phyloP scores from a whole-genome alignment of 164 flowering plant species.

The Umbilicus rupestris region DNA sequence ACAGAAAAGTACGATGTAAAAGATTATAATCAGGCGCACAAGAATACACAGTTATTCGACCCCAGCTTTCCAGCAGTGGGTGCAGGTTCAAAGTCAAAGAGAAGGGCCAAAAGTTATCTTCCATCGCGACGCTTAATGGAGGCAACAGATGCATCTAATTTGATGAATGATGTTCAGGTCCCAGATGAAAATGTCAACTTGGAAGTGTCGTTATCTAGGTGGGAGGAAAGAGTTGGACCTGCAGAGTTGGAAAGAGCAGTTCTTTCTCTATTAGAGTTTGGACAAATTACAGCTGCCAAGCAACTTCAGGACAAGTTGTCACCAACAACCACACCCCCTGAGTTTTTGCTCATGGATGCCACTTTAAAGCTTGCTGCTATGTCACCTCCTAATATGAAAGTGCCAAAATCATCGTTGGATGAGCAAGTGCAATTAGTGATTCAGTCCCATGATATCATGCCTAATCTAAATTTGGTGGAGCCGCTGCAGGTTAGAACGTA shows the following conservation, averaged over 20 bases:
- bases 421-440: slow-evolving; percentile 52
- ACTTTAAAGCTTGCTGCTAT: slow-evolving; percentile 70
- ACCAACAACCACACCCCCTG: slow-evolving; percentile 62
- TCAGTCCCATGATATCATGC: slow-evolving; percentile 33
- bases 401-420: slow-evolving; percentile 45
- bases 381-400: slow-evolving; percentile 40
- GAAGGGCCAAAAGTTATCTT: slow-evolving; percentile 56
- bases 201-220: slow-evolving; percentile 65
- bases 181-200: slow-evolving; percentile 50
- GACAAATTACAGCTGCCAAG: slow-evolving; percentile 87
- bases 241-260: slow-evolving; percentile 93
- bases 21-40: slow-evolving; percentile 36
- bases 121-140: slow-evolving; percentile 46
- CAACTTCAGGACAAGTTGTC: slow-evolving; percentile 93
- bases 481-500: slow-evolving; percentile 61
- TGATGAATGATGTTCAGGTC: slow-evolving; percentile 30
- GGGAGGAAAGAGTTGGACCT: slow-evolving; percentile 94
- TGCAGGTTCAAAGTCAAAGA: slow-evolving; percentile 47
- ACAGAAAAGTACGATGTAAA: slow-evolving; percentile 46
- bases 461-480: slow-evolving; percentile 26
- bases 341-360: slow-evolving; percentile 65
- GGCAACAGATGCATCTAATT: slow-evolving; percentile 29
- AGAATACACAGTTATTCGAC: slow-evolving; percentile 32
- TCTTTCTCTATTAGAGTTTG: slow-evolving; percentile 90
- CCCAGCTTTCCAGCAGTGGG: slow-evolving; percentile 27